Conservation (phyloP, 805 yeast species). For the Hanseniaspora jakobsenii region DNA sequence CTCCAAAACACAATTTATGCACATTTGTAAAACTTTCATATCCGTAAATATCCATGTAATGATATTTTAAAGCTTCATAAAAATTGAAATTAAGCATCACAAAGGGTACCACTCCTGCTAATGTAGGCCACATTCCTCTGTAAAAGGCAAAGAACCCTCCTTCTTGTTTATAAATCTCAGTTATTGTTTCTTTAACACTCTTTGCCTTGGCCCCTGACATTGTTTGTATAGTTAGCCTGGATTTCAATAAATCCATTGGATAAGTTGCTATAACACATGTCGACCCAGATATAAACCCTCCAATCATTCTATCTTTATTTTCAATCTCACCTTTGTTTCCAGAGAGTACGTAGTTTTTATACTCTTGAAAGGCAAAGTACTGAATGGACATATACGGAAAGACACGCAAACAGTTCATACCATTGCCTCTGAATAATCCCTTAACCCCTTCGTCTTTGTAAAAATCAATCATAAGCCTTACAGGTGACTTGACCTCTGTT, state of each 20-base stretch:
- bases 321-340: not conserved
- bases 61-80: conserved; percentile 68
- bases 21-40: conserved; percentile 31
- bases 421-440: conserved; percentile 85
- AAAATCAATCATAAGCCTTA: conserved; percentile 45
- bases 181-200: conserved; percentile 31
- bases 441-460: conserved; percentile 84
- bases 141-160: conserved; percentile 74
- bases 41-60: conserved; percentile 16
- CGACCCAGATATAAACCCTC: conserved; percentile 76
- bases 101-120: conserved; percentile 90
- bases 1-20: conserved; percentile 63
- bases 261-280: conserved; percentile 73
- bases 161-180: conserved; percentile 53
- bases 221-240: conserved; percentile 80
- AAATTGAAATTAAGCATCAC: conserved; percentile 86
- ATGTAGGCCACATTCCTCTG: conserved; percentile 81
- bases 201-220: conserved; percentile 35
- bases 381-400: conserved; percentile 93
- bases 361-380: conserved; percentile 66
- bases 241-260: conserved; percentile 83
- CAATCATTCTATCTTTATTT: conserved; percentile 44
- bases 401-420: conserved; percentile 76
- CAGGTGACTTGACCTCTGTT: conserved; percentile 24
- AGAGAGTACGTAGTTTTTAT: conserved; percentile 34